These are phyloP conservation scores for Phytopythium cucurbitacearum DNA, from an alignment of 352 stramenopile genomes.

Conservation along the genomic window DNA sequence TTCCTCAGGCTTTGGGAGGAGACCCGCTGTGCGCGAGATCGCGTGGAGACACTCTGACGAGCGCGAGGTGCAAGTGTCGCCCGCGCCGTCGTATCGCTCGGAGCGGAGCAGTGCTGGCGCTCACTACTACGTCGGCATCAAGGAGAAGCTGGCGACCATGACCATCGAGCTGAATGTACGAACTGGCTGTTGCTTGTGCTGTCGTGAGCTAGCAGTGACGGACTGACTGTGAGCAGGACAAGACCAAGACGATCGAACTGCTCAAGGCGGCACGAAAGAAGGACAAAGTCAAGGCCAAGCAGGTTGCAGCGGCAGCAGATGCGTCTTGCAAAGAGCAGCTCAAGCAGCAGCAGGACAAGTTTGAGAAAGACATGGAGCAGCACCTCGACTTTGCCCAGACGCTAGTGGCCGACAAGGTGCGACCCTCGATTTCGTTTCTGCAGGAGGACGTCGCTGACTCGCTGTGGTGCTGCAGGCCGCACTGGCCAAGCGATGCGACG, in stretches of 20 bases:
- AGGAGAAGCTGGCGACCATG: conserved; percentile 76
- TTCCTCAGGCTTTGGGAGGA: conserved; percentile 4
- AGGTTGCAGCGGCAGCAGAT: conserved; percentile 43
- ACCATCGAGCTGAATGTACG: conserved; percentile 74
- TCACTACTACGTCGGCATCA: conserved; percentile 66
- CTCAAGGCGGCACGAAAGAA: conserved; percentile 75
- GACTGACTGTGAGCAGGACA: conserved; percentile 37
- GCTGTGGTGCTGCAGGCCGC: conserved; percentile 24
- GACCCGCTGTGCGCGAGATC: conserved; percentile 12
- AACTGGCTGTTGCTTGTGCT: not conserved
- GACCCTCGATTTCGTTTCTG: not conserved
- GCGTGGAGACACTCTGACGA: conserved; percentile 25
- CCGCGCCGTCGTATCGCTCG: conserved; percentile 29
- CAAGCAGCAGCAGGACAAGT: conserved; percentile 47
- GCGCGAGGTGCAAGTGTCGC: conserved; percentile 9
- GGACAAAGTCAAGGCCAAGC: conserved; percentile 60
- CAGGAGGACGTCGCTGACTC: not conserved
- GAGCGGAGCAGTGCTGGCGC: conserved; percentile 30
- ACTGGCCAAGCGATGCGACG: conserved; percentile 68
- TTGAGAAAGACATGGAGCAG: conserved; percentile 75
- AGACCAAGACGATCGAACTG: conserved; percentile 81
- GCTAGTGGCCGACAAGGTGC: conserved; percentile 70
- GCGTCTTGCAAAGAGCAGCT: conserved; percentile 46
- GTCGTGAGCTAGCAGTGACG: conserved; percentile 3
- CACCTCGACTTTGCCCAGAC: conserved; percentile 80